Evolutionary conservation across 164 flowering plant species (phyloP).

Genomic region (Stephania japonica): DNA sequence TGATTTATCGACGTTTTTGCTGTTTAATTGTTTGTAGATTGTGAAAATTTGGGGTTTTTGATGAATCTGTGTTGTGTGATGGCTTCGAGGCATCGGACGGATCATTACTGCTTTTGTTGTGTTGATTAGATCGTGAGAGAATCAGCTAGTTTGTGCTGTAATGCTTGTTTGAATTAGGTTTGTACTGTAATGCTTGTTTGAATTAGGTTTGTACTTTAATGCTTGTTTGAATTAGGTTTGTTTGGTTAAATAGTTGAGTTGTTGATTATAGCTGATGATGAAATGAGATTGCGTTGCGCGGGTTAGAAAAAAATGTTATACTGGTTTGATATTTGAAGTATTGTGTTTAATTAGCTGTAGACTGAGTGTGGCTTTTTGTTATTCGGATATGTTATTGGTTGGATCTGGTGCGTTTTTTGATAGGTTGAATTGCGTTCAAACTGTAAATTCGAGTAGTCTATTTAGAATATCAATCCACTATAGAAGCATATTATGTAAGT

Average conservation of each 20-base stretch:
- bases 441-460: no score
- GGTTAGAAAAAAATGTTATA: no score
- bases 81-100: neutral
- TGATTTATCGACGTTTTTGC: neutral
- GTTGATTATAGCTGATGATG: neutral
- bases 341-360: neutral
- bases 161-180: neutral
- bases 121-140: neutral
- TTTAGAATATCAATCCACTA: no score
- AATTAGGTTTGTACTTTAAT: neutral
- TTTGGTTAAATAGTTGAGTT: neutral
- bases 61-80: neutral
- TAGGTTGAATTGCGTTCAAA: neutral
- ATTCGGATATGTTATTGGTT: neutral
- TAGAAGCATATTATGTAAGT: no score
- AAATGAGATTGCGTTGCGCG: neutral
- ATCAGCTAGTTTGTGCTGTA: neutral
- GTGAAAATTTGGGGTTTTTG: neutral
- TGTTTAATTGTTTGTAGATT: neutral
- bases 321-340: neutral
- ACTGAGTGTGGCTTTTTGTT: neutral
- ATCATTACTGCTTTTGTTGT: neutral
- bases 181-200: no score
- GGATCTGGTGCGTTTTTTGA: neutral
- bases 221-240: neutral